These are phyloP conservation scores for Achlya hypogyna DNA, from an alignment of 352 stramenopile genomes.

Conservation along the genomic window DNA sequence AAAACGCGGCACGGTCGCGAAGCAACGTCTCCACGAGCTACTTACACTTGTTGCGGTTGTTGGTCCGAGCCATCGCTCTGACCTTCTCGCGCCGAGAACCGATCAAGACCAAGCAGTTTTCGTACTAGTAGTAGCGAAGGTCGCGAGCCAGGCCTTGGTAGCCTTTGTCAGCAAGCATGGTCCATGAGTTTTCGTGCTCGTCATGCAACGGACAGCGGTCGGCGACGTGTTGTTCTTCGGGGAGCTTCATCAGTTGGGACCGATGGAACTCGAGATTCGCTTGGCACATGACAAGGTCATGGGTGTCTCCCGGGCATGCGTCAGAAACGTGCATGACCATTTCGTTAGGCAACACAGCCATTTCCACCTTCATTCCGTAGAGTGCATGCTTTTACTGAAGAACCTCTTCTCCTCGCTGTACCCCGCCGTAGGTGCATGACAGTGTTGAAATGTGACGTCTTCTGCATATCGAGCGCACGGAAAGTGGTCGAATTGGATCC, in stretches of 20 bases:
- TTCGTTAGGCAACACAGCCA: constrained; percentile 19
- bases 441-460: constrained; percentile 4
- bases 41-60: too few species aligned
- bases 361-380: constrained; percentile 22
- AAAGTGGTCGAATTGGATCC: too few species aligned
- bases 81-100: too few species aligned
- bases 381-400: constrained; percentile 18
- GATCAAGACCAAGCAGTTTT: too few species aligned
- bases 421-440: neutral
- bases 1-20: too few species aligned
- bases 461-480: too few species aligned
- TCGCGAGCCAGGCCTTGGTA: constrained; percentile 3
- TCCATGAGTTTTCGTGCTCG: neutral
- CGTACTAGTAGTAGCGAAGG: too few species aligned
- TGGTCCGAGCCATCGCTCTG: too few species aligned
- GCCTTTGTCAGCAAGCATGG: constrained; percentile 20
- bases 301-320: neutral
- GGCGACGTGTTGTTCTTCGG: neutral
- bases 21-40: too few species aligned
- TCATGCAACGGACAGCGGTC: constrained; percentile 5
- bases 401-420: neutral
- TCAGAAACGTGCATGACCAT: constrained; percentile 19
- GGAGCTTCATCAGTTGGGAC: neutral
- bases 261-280: constrained; percentile 6
- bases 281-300: neutral